phyloP scores from a whole-genome alignment of 2,329 filamentous ascomycete genomes.

The Trichoderma simmonsii region DNA sequence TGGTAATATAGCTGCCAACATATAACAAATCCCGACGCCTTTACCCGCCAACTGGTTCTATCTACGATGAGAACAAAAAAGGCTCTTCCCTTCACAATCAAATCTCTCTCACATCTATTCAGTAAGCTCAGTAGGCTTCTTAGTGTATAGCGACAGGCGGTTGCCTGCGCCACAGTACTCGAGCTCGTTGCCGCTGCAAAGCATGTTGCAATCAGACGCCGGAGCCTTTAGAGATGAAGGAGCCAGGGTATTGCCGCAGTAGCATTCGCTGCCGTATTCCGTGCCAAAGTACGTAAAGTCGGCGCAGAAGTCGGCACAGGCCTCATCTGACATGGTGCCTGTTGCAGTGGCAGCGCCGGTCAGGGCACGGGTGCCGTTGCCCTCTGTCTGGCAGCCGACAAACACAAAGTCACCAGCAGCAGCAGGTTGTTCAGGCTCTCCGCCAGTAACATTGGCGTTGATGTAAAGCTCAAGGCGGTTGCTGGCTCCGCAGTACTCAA shows the following conservation, averaged over 20 bases:
- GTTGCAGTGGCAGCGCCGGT: conserved; percentile 23
- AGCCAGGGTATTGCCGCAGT: conserved; percentile 34
- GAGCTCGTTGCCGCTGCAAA: conserved; percentile 36
- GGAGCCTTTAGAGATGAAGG: conserved; percentile 30
- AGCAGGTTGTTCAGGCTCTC: conserved; percentile 32
- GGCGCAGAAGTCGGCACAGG: conserved; percentile 33
- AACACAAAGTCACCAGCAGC: conserved; percentile 33
- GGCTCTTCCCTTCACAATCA: neutral
- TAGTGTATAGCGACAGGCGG: conserved; percentile 37
- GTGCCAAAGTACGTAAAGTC: conserved; percentile 35
- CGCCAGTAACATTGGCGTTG: conserved; percentile 27
- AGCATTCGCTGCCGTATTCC: conserved; percentile 39
- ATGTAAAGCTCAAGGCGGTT: conserved; percentile 36
- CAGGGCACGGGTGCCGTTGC: conserved; percentile 34
- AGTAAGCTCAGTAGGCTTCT: conserved; percentile 18
- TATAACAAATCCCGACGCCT: neutral
- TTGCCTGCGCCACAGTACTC: conserved; percentile 42
- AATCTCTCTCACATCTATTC: neutral
- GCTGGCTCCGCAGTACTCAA: conserved; percentile 35
- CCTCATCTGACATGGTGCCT: conserved; percentile 33
- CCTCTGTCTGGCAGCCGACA: conserved; percentile 39
- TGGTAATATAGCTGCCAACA: neutral
- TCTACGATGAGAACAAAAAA: neutral
- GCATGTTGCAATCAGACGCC: conserved; percentile 39
- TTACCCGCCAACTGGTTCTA: neutral